Base-by-base conservation (phyloP, 805 yeast species). In the Lachancea fermentati region DNA sequence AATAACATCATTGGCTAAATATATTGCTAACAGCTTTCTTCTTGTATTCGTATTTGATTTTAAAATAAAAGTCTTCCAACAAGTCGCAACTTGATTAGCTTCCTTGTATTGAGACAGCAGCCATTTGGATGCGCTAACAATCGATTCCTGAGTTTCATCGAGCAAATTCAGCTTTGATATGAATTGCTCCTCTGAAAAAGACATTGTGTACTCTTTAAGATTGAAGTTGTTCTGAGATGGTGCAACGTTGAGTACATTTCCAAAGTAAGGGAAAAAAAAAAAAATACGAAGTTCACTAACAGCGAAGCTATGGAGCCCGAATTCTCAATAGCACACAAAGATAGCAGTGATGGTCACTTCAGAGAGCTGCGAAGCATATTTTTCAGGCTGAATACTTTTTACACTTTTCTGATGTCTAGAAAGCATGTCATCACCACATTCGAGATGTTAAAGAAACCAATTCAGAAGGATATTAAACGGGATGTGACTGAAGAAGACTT, bases 361-460 rank as follows among this genome's bases (percentile, higher is more conserved):
- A 51, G 58, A 42, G 73, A 72, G 37, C 56, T 77, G 12, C 71
- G 68, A 34, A 58, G 60, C 17, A 68, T 76, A 9, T 78, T 75
- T 49, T 73, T 72, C 52, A 58, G 77, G 44, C 50, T 78, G 37
- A 76, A 76, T 49, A 77, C 85, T 0, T 74, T 78, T 43, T 79
- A 68, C 59, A 79, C 85, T 1, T 81, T 81, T 50, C 61, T 80
- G 7, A 68, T 79, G 30, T 72, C 81, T 3, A 63, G 84, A 42
- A 76, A 78, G 44, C 81, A 78, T 54, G 67, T 80, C 4, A 58
- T 76, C 3, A 76, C 84, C 0, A 75, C 81, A 8, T 75, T 74
- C 52, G 75, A 74, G 2, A 62, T 75, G 1, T 55, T 81, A 17
- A 73, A 67, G 41, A 65, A 68, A 12, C 75, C 83, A 0, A 75